Percentiles rank a stretch among this genome's conserved stretches.
Conservation (phyloP, 805 yeast species). For the Kluyveromyces nonfermentans region DNA sequence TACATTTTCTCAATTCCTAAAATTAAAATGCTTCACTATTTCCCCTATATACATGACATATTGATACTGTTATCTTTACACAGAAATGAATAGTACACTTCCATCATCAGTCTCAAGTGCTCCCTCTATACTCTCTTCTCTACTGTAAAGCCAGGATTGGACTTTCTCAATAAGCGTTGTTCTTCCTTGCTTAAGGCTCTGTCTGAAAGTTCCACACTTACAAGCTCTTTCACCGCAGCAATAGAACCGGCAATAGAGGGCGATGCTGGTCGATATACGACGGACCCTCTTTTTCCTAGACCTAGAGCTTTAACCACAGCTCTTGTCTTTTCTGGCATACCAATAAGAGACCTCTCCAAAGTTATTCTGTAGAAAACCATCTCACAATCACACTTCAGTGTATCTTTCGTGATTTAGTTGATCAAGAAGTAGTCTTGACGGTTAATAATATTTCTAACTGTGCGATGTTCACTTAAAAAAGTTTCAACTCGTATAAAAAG, state of each 20-base stretch:
- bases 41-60: slow-evolving; percentile 3
- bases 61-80: slow-evolving; percentile 9
- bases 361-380: slow-evolving; percentile 56
- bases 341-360: slow-evolving; percentile 75
- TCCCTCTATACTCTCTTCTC: slow-evolving; percentile 25
- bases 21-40: not conserved
- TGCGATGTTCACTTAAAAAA: no score
- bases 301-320: slow-evolving; percentile 67
- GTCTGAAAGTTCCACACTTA: slow-evolving; percentile 67
- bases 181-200: slow-evolving; percentile 41
- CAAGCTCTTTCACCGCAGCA: slow-evolving; percentile 75
- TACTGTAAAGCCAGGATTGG: slow-evolving; percentile 55
- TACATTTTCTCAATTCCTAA: not conserved
- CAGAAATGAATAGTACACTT: slow-evolving; percentile 9
- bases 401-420: no score
- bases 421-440: no score
- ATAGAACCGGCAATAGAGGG: slow-evolving; percentile 82
- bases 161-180: slow-evolving; percentile 46
- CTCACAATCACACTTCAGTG: no score
- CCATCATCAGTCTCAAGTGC: not conserved
- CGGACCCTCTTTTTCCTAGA: slow-evolving; percentile 60
- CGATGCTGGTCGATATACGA: slow-evolving; percentile 61
- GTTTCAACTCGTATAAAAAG: not conserved
- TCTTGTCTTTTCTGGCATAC: slow-evolving; percentile 61
- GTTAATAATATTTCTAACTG: not conserved